Percentiles rank a stretch among this genome's conserved stretches.
These are phyloP conservation scores for Schwanniomyces sp. DNA, from an alignment of 805 yeast genomes.

Conservation along the genomic window DNA sequence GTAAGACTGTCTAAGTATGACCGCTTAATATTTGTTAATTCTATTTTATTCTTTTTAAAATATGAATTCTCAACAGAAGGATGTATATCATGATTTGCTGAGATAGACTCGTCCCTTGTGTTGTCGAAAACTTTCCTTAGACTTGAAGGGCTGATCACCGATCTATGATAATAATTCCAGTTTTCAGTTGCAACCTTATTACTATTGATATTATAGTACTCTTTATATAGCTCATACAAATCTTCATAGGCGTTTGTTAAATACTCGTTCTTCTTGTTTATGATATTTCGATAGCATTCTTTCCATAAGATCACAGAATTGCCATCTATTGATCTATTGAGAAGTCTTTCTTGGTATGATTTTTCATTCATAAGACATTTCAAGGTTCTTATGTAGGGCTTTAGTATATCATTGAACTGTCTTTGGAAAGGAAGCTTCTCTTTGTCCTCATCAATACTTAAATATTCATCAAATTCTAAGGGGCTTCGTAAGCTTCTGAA, in stretches of 20 bases:
- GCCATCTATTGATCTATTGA: constrained; percentile 17
- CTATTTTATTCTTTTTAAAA: constrained; percentile 28
- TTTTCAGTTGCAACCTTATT: constrained; percentile 7
- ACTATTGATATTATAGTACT: constrained; percentile 24
- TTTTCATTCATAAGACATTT: constrained; percentile 25
- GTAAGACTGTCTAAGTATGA: constrained; percentile 8
- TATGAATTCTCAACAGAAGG: constrained; percentile 21
- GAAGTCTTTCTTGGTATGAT: constrained; percentile 26
- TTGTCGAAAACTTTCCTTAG: constrained; percentile 7
- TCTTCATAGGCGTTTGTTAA: constrained; percentile 24
- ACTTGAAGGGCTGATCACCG: constrained; percentile 20
- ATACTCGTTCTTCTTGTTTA: constrained; percentile 22
- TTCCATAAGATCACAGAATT: constrained; percentile 35
- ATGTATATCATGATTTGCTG: constrained; percentile 13
- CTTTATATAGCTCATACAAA: constrained; percentile 26
- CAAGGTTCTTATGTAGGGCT: constrained; percentile 22
- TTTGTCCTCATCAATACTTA: constrained; percentile 10
- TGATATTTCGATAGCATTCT: constrained; percentile 25
- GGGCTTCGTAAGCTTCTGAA: constrained; percentile 33
- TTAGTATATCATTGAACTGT: constrained; percentile 19
- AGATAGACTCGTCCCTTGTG: constrained; percentile 3
- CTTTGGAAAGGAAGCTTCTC: constrained; percentile 7
- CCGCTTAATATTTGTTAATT: constrained; percentile 28
- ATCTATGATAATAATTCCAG: constrained; percentile 23
- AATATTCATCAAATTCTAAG: constrained; percentile 27